Evolutionary conservation across 495 filamentous ascomycete genomes (phyloP).

Genomic region (Copromyces sp.): DNA sequence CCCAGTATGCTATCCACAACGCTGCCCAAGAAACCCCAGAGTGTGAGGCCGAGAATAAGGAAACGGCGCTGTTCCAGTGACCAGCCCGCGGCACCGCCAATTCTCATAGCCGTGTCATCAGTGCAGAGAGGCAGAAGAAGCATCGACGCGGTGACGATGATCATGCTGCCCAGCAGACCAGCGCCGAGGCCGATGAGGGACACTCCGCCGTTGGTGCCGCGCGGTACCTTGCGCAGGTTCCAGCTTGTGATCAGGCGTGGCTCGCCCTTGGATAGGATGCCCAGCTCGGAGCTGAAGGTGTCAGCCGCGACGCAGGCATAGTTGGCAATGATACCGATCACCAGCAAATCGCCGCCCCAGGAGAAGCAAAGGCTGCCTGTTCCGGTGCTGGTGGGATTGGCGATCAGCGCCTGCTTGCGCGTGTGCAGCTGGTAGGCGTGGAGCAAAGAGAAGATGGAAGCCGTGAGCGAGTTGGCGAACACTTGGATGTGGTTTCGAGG

Average conservation of each 20-base stretch:
- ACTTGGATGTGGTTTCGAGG: slow-evolving; percentile 82
- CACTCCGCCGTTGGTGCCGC: slow-evolving; percentile 89
- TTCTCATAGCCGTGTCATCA: slow-evolving; percentile 17
- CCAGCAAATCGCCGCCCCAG: slow-evolving; percentile 45
- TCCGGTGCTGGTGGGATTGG: slow-evolving; percentile 3
- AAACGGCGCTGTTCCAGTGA: slow-evolving; percentile 37
- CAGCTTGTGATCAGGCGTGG: slow-evolving; percentile 83
- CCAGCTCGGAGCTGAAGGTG: slow-evolving; percentile 91
- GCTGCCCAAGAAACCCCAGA: slow-evolving; percentile 68
- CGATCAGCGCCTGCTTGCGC: slow-evolving; percentile 23
- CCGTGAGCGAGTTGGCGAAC: slow-evolving; percentile 74
- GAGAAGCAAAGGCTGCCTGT: slow-evolving; percentile 36
- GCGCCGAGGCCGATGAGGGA: slow-evolving; percentile 61
- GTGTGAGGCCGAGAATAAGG: slow-evolving; percentile 50
- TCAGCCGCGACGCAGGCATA: slow-evolving; percentile 89
- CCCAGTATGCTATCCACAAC: slow-evolving; percentile 81
- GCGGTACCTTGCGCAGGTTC: slow-evolving; percentile 63
- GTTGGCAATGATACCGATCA: slow-evolving; percentile 54
- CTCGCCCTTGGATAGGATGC: slow-evolving; percentile 62
- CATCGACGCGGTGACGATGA: slow-evolving; percentile 56
- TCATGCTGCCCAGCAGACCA: slow-evolving; percentile 62
- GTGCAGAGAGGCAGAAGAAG: slow-evolving; percentile 62
- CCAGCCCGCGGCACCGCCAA: slow-evolving; percentile 34
- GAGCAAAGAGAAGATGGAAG: slow-evolving; percentile 60
- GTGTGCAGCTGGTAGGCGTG: slow-evolving; percentile 54